Conservation (phyloP, 2,329 filamentous ascomycete genomes). For the Fusarium nelsonii region DNA sequence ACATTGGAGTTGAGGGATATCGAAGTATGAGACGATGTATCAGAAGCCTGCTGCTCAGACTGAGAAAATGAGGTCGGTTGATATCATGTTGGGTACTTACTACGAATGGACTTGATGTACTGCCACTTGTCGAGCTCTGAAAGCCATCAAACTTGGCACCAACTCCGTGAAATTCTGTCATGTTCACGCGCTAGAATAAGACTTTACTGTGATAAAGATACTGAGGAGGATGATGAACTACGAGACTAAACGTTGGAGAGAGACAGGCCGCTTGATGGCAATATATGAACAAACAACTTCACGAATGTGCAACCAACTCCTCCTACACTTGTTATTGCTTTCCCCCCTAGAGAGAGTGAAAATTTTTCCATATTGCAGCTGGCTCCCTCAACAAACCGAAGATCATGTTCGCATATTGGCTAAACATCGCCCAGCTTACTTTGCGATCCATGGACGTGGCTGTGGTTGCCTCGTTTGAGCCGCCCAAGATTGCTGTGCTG, state of each 20-base stretch:
- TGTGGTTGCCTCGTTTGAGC: slow-evolving; percentile 37
- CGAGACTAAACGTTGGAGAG: background rate
- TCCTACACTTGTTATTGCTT: background rate
- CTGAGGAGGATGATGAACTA: background rate
- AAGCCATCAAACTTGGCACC: slow-evolving; percentile 45
- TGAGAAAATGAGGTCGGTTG: slow-evolving; percentile 22
- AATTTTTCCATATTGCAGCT: slow-evolving; percentile 40
- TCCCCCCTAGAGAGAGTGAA: slow-evolving; percentile 11
- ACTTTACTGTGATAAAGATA: too few relatives aligned
- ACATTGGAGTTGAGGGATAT: slow-evolving; percentile 42
- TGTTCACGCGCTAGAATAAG: slow-evolving; percentile 1
- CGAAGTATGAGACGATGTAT: slow-evolving; percentile 45
- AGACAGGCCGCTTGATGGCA: background rate
- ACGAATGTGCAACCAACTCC: slow-evolving; percentile 3
- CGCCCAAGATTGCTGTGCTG: slow-evolving; percentile 26
- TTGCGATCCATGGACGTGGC: slow-evolving; percentile 3
- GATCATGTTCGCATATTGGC: slow-evolving; percentile 20
- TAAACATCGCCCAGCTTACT: slow-evolving; percentile 11
- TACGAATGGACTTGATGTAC: slow-evolving; percentile 44
- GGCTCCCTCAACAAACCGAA: slow-evolving; percentile 27
- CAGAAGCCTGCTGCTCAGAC: slow-evolving; percentile 41
- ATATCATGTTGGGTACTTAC: slow-evolving; percentile 20
- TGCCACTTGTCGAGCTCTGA: slow-evolving; percentile 44
- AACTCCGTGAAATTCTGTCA: slow-evolving; percentile 42
- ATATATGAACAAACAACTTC: slow-evolving; percentile 25